phyloP scores from a whole-genome alignment of 192 early-diverging fungal species.

The Entomortierella chlamydospora region DNA sequence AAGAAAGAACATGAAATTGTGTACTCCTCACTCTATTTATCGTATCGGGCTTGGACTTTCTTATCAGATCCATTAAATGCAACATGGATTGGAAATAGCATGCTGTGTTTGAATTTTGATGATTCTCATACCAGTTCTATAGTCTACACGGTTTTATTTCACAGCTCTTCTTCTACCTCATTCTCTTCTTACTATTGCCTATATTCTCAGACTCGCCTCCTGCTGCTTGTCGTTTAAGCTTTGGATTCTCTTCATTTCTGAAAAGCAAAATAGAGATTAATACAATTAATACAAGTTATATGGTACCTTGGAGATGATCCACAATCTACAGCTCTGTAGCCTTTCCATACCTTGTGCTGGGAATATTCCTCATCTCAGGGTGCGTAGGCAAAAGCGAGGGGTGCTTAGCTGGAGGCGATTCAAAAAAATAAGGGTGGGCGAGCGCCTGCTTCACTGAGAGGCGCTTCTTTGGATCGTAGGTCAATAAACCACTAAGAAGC shows the following conservation, averaged over 20 bases:
- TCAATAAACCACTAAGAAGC: slow-evolving; percentile 76
- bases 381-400: slow-evolving; percentile 66
- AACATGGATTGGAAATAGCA: too few species aligned
- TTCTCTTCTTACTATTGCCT: slow-evolving; percentile 27
- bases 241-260: slow-evolving; percentile 39
- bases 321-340: too few species aligned
- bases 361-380: slow-evolving; percentile 65
- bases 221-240: slow-evolving; percentile 39
- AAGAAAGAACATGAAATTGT: not conserved
- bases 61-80: too few species aligned
- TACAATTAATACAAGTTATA: not conserved
- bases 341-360: slow-evolving; percentile 27
- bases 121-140: too few species aligned
- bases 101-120: too few species aligned
- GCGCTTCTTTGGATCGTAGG: slow-evolving; percentile 78
- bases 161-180: slow-evolving; percentile 12
- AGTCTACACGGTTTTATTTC: not conserved
- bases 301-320: too few species aligned
- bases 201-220: slow-evolving; percentile 34
- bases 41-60: too few species aligned
- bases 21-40: too few species aligned
- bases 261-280: not conserved
- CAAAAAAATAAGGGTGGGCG: slow-evolving; percentile 80
- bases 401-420: slow-evolving; percentile 69
- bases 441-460: slow-evolving; percentile 74